Base-by-base conservation (phyloP, 1,284 basidiomycete species). In the Tetrapyrgos nigripes region DNA sequence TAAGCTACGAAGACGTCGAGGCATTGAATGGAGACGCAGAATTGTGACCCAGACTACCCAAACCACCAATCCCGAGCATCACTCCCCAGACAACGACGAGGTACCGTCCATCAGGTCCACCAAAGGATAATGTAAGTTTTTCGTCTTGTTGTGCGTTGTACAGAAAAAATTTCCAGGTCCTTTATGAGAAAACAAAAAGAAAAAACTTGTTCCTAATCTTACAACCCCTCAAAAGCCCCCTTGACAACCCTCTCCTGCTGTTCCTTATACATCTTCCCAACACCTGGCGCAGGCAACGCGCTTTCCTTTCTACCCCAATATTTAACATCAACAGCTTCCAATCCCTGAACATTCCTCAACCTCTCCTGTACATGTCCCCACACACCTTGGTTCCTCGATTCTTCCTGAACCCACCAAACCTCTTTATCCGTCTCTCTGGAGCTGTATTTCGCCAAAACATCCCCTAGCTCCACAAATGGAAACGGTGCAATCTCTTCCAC, bases 401-500 rank as follows among this genome's bases (percentile, higher is more conserved):
- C 94, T 68, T 96, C 94, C 71, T 96, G 94, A 17, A 92, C 78
- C 86, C 90, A 96, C 14, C 85, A 61, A 51, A 85, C 76, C 52
- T 86, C 50, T 26, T 37, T 46, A 44, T 21, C 83, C n/a, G 64
- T 63, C 3, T 70, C 79, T n/a, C n/a, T n/a, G 13, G 67, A 62
- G 0, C 65, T 46, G 65, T 92, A 92, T 1, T 70, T 65, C 45
- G 65, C 57, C 26, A 96, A 73, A 1, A 78, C 76, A 2, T 77
- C 67, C 4, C 72, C 68, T 0, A 95, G 74, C 24, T 76, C 74
- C 0, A 70, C 60, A 70, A 91, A 93, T 0, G 94, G 93, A 85
- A 96, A 96, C 0, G 94, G 94, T 10, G 87, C 85, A 4, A 96
- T 79, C 70, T 96, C 94, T 68, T 96, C 94, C 57, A 96, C 70